Base-by-base conservation (phyloP, 257 asterid genomes). In the Solanum megistacrolobum region DNA sequence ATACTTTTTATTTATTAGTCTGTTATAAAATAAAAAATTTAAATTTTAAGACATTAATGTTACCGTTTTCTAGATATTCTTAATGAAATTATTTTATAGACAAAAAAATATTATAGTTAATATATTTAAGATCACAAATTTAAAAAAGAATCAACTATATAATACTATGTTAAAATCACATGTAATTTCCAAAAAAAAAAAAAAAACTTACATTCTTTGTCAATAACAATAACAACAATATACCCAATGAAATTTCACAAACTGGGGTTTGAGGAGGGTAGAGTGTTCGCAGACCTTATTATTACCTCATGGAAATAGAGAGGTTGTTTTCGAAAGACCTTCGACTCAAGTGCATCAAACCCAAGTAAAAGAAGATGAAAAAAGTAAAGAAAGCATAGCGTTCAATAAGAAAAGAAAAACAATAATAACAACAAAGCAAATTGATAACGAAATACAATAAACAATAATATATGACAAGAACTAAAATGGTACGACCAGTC, bases 321-420 rank as follows among this genome's bases (percentile, higher is more conserved):
- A 55, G 0, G 4, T 0, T 18, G 2, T 18, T 18, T 55, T 18
- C n/a, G 0, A 2, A 55, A 55, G 1, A 55, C 65, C 0, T 55
- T 55, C 2, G 4, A 18, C n/a, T 6, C 65, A 55, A 55, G 10
- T 55, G 23, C 65, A 55, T 55, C n/a, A 55, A 55, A 18, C n/a
- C 1, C n/a, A 55, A 55, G n/a, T 55, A 18, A 18, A 55, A 55
- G 0, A 55, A 55, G n/a, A 55, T 6, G 4, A 18, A 55, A 55
- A 7, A 4, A 1, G 6, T 55, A 20, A 20, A 55, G 9, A 18
- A 55, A 55, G 2, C n/a, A 18, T 55, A 55, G n/a, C 4, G 9
- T 1, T 55, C 65, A 18, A 18, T 55, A 18, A 55, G n/a, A 55
- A 55, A 52, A 52, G 1, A 18, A 55, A 55, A 55, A 18, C 10